A percentile compares a stretch with the other conserved stretches of the same genome.
phyloP scores from a whole-genome alignment of 1,284 basidiomycete genomes.

The Inonotus hispidus region DNA sequence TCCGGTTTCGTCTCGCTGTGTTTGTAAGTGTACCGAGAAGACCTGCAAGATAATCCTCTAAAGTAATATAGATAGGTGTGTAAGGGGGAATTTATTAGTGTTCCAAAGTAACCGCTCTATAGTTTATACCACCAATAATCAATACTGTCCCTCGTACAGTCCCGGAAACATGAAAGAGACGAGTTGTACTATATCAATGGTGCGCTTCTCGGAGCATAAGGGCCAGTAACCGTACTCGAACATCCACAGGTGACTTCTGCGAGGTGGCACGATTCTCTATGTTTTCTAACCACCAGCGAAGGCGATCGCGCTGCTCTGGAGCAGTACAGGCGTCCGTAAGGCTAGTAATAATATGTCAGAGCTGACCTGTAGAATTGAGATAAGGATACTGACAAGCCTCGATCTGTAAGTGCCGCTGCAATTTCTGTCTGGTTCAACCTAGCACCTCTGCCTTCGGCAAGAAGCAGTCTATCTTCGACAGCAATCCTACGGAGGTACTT shows the following conservation, averaged over 20 bases:
- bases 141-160: not conserved
- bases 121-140: not conserved
- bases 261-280: conserved; percentile 36
- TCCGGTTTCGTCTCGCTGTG: too few species aligned
- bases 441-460: conserved; percentile 41
- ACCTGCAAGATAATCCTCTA: too few species aligned
- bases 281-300: conserved; percentile 59
- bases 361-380: conserved; percentile 4
- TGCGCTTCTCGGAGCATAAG: not conserved
- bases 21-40: too few species aligned
- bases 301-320: conserved; percentile 39
- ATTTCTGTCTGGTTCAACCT: conserved; percentile 49
- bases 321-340: conserved; percentile 34
- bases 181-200: not conserved
- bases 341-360: conserved; percentile 25
- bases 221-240: conserved; percentile 22
- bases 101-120: too few species aligned
- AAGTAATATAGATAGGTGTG: too few species aligned
- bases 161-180: not conserved
- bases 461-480: conserved; percentile 55
- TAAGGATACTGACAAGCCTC: conserved; percentile 57
- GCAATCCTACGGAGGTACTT: conserved; percentile 50
- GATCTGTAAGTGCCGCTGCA: conserved; percentile 59
- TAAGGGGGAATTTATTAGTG: too few species aligned
- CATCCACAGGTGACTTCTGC: conserved; percentile 31